Evolutionary conservation across 768 basidiomycete genomes (phyloP).

Genomic region (Floccularia luteovirens): DNA sequence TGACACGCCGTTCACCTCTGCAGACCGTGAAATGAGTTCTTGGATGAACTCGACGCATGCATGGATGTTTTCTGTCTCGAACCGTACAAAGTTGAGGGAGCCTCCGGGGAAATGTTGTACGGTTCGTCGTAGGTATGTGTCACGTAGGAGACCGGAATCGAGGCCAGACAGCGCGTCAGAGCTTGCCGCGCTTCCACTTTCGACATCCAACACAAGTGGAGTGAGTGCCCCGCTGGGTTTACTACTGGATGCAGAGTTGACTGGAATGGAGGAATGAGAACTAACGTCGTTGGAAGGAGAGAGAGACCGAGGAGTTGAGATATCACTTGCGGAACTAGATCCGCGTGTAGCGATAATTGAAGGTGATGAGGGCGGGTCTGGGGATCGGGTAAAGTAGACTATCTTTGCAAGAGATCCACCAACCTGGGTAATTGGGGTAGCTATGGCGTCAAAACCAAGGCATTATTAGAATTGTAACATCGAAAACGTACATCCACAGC

Average conservation of each 20-base stretch:
- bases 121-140: constrained; percentile 61
- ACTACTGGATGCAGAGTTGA: constrained; percentile 23
- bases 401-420: constrained; percentile 97
- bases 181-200: constrained; percentile 26
- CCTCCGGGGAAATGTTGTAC: constrained; percentile 90
- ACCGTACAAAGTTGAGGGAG: constrained; percentile 94
- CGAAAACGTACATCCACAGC: constrained; percentile 90
- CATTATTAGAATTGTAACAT: too few relatives aligned
- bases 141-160: constrained; percentile 41
- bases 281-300: constrained; percentile 32
- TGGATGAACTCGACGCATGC: constrained; percentile 84
- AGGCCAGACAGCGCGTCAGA: constrained; percentile 27
- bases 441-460: constrained; percentile 7
- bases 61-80: constrained; percentile 86
- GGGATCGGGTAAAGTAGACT: constrained; percentile 95
- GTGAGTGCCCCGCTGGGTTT: constrained; percentile 72
- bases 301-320: constrained; percentile 36
- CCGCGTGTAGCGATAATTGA: constrained; percentile 56
- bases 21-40: constrained; percentile 79
- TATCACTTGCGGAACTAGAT: constrained; percentile 37
- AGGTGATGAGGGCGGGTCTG: constrained; percentile 76
- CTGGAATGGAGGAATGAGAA: constrained; percentile 19
- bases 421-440: constrained; percentile 45
- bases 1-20: constrained; percentile 76
- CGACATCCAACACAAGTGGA: constrained; percentile 69